Evolutionary conservation across 139 green algal genomes (phyloP), one percentile per base, ranked within the genome.

Genomic region (Chlamydomonas sphaeroides): DNA sequence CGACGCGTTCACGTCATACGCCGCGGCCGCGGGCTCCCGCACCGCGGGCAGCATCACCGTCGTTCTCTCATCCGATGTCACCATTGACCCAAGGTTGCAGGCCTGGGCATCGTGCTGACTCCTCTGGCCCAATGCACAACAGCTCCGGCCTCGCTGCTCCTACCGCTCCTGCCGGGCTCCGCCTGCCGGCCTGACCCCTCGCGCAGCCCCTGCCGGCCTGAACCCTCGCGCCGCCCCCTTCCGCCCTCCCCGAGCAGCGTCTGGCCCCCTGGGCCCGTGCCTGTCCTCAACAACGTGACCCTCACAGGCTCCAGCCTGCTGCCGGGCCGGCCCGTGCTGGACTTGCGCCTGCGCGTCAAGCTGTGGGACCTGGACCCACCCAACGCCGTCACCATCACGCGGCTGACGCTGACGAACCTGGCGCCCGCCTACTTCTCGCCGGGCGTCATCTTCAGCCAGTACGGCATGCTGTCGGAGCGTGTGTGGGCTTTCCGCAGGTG

Each of bases 401-500:
- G 76, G 48, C 49, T 84, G 5, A 75, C 65, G 8, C 67, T 41
- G 26, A 49, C 32, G 35, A 75, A 75, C 65, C 48, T 84, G 33
- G 77, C 77, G 4, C 63, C 77, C 2, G 30, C 77, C 8, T 84
- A 84, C 65, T 41, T 84, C 49, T 57, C 62, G 2, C 48, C 65
- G 1, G 25, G 2, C 25, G 45, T 41, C 6, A 4, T 21, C 3
- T 66, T 42, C 30, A 45, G 33, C 35, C 53, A 39, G 15, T 84
- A 61, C 26, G 65, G 18, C 30, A 23, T 68, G 57, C 28, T 83
- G 28, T 25, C 77, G 48, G 48, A 84, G 26, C 65, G 77, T 3
- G 48, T 84, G 5, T 68, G 77, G 65, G 63, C 77, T 5, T 84
- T 84, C 26, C 18, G 21, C 0, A 67, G 77, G 77, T 84, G 63